A percentile compares a stretch with the other conserved stretches of the same genome.
Conservation (phyloP, 2,329 filamentous ascomycete species). For the Colletotrichum tropicicola region DNA sequence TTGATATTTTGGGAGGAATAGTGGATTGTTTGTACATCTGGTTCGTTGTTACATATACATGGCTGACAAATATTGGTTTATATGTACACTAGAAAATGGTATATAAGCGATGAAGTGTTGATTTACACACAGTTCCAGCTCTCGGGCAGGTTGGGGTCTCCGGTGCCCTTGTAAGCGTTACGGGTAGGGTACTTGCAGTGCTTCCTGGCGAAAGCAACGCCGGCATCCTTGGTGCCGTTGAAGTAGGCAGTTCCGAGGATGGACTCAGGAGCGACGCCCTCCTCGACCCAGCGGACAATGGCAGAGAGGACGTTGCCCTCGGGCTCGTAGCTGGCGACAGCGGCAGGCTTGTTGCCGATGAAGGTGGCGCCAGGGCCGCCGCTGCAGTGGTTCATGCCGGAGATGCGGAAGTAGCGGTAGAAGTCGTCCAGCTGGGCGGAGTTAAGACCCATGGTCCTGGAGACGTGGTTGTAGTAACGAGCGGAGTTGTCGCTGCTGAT, state of each 20-base stretch:
- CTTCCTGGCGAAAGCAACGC: slow-evolving; percentile 40
- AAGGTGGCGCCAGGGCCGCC: slow-evolving; percentile 38
- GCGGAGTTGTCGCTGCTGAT: slow-evolving; percentile 54
- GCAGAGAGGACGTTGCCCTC: slow-evolving; percentile 39
- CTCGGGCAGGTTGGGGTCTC: slow-evolving; percentile 25
- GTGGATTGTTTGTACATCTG: no score
- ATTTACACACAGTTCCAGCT: slow-evolving; percentile 31
- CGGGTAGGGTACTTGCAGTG: slow-evolving; percentile 46
- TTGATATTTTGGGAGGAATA: no score
- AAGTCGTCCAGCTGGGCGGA: slow-evolving; percentile 43
- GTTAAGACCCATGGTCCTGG: slow-evolving; percentile 49
- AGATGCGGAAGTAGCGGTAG: slow-evolving; percentile 43
- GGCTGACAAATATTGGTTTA: not conserved
- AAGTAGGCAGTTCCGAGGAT: slow-evolving; percentile 45
- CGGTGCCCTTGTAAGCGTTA: slow-evolving; percentile 38
- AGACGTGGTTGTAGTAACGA: slow-evolving; percentile 58
- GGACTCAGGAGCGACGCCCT: slow-evolving; percentile 38
- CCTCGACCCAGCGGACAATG: slow-evolving; percentile 41
- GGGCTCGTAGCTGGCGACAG: slow-evolving; percentile 37
- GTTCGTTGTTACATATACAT: no score
- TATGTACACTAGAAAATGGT: not conserved
- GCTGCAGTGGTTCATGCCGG: slow-evolving; percentile 43
- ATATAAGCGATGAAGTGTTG: not conserved
- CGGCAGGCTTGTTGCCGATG: slow-evolving; percentile 36
- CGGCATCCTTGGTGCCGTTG: slow-evolving; percentile 35